Evolutionary conservation across 345 rosid genomes (phyloP), one percentile per base, ranked within the genome.

Genomic region (Physaria fendleri): DNA sequence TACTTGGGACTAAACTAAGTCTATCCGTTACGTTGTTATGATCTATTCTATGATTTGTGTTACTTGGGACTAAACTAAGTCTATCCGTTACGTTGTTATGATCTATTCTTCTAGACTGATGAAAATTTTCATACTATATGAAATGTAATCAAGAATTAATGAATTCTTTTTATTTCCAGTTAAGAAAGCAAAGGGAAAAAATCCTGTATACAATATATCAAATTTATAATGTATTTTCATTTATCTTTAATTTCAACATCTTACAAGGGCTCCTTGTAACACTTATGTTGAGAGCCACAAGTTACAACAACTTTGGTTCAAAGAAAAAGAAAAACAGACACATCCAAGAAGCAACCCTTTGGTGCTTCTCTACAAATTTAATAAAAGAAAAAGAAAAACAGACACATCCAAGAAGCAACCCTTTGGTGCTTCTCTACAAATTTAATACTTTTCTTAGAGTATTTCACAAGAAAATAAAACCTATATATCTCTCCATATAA

Each of bases 331-430:
- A 12, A 39, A 11, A 44, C 11, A 66, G 2, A 43, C 29, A 29
- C 38, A 48, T 29, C 52, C 39, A 22, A 69, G 68, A 62, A 62
- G 69, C 64, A 10, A 23, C 69, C 57, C 59, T 55, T 69, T 55
- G 52, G 64, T 55, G 58, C 52, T 69, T 47, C 64, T 62, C 44
- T 69, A 39, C 41, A 18, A 4, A 69, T 37, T 32, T 55, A 9
- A 21, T 53, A 37, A 1, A 27, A 37, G 5, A 20, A 21, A 8
- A 5, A 21, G 12, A 65, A 12, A 39, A 11, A 44, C 11, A 66
- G 2, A 43, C 29, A 29, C 38, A 48, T 29, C 52, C 39, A 22
- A 69, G 68, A 62, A 62, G 69, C 64, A 10, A 23, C 69, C 57
- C 59, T 55, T 69, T 55, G 52, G 64, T 55, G 58, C 52, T 69